These are phyloP conservation scores for Senna siamea DNA, from an alignment of 306 rosid species.

Conservation along the genomic window DNA sequence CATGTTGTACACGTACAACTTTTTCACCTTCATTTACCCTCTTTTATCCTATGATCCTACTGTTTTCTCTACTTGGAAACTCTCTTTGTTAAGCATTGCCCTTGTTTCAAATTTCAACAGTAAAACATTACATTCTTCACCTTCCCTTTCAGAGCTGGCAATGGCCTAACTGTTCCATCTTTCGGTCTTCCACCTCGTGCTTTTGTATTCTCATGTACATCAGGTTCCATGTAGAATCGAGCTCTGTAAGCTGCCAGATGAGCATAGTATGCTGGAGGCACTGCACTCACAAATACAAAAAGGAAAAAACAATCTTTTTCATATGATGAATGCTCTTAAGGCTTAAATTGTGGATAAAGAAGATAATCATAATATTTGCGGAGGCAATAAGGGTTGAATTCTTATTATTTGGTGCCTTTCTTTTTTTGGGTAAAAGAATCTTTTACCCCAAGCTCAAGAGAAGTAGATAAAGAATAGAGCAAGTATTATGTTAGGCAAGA, in stretches of 20 bases:
- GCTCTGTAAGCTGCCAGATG: slow-evolving; percentile 84
- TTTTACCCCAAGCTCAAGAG: no score
- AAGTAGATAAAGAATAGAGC: no score
- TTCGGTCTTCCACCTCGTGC: slow-evolving; percentile 43
- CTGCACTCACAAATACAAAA: slow-evolving; percentile 40
- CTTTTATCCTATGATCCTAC: slow-evolving; percentile 18
- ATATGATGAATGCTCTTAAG: no score
- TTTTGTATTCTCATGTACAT: slow-evolving; percentile 43
- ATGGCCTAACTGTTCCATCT: slow-evolving; percentile 61
- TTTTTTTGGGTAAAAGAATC: no score
- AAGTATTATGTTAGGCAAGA: background rate
- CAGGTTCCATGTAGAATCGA: slow-evolving; percentile 77
- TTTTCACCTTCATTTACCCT: slow-evolving; percentile 14
- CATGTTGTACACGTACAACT: slow-evolving; percentile 38
- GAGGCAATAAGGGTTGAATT: no score
- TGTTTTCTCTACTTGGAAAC: slow-evolving; percentile 19
- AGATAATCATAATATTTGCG: no score
- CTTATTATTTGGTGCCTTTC: no score
- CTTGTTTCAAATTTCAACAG: slow-evolving; percentile 44
- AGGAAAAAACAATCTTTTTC: no score
- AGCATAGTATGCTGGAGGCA: slow-evolving; percentile 80
- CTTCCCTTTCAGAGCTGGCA: slow-evolving; percentile 79
- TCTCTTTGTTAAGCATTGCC: slow-evolving; percentile 7
- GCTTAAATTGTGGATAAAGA: no score
- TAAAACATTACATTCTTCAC: slow-evolving; percentile 80